Base-by-base conservation (phyloP, 768 basidiomycete species). In the Macrolepiota dolichaula region DNA sequence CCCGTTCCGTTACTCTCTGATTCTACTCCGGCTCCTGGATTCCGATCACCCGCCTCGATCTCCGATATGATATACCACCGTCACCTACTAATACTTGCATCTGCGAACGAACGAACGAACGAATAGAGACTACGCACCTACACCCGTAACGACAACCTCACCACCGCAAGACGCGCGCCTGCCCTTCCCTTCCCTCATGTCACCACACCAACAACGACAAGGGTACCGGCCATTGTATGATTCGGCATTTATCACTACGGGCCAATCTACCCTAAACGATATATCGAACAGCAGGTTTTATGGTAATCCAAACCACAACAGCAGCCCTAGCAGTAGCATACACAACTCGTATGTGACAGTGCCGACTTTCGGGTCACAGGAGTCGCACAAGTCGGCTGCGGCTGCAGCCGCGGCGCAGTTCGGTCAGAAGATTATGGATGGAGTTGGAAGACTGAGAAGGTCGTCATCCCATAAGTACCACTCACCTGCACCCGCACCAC, bases 191-290 rank as follows among this genome's bases (percentile, higher is more conserved):
- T 77, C 83, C 15, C 81, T 92, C 36, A 93, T 93, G 91, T 85
- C 87, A 1, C 82, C 83, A 59, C 92, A 93, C 61, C 91, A 93
- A 71, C 81, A 85, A 59, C 79, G 74, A 54, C 91, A 93, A 67
- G 91, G 91, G 40, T 93, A 93, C 67, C 81, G 80, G 25, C 91
- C 91, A 0, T 91, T 89, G 4, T 71, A 87, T n/a, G 82, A 83
- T 57, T 91, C 89, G 24, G 92, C 91, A 88, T 91, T 91, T 65
- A 65, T 70, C 62, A 69, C 68, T 72, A 74, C 68, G 64, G 61
- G 68, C 61, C 69, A 64, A 70, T 72, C 44, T 72, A 76, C 59
- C 4, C 51, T 60, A 5, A 53, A 47, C 29, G 51, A 60, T 46
- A 25, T 19, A 17, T n/a, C 57, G 2, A 50, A 47, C 47, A 49